Conservation (phyloP, 2,329 filamentous ascomycete genomes). For the Xylariales sp. region DNA sequence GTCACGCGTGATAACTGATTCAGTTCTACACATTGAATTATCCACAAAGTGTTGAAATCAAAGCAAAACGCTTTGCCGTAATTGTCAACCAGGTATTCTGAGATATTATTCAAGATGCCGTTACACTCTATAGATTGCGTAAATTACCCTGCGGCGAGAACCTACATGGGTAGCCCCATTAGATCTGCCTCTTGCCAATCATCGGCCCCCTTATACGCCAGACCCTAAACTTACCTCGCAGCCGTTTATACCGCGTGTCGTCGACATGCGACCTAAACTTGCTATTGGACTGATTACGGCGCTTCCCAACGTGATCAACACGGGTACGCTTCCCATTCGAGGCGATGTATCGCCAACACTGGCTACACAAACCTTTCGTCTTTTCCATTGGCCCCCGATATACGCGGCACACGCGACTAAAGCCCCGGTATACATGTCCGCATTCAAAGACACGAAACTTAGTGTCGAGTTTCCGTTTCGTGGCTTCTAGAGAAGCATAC, state of each 20-base stretch:
- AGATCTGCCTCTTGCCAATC: not conserved
- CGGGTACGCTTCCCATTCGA: constrained; percentile 17
- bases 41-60: not conserved
- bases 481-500: constrained; percentile 25
- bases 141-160: not conserved
- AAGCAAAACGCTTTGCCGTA: not conserved
- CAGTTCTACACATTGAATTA: not conserved
- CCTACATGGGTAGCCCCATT: not conserved
- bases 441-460: constrained; percentile 27
- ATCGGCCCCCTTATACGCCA: constrained; percentile 22
- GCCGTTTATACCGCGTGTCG: not conserved
- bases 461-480: not conserved
- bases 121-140: not conserved
- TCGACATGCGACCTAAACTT: not conserved
- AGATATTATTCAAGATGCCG: not conserved
- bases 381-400: constrained; percentile 8
- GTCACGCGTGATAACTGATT: not conserved
- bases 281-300: not conserved
- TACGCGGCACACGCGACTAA: not conserved
- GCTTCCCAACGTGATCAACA: not conserved
- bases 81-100: not conserved
- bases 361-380: constrained; percentile 6
- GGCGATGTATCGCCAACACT: constrained; percentile 26
- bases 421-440: constrained; percentile 17
- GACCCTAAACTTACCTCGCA: constrained; percentile 16